A percentile compares a stretch with the other conserved stretches of the same genome.
These are phyloP conservation scores for Phaffia rhodozyma DNA, from an alignment of 1,284 basidiomycete species.

Conservation along the genomic window DNA sequence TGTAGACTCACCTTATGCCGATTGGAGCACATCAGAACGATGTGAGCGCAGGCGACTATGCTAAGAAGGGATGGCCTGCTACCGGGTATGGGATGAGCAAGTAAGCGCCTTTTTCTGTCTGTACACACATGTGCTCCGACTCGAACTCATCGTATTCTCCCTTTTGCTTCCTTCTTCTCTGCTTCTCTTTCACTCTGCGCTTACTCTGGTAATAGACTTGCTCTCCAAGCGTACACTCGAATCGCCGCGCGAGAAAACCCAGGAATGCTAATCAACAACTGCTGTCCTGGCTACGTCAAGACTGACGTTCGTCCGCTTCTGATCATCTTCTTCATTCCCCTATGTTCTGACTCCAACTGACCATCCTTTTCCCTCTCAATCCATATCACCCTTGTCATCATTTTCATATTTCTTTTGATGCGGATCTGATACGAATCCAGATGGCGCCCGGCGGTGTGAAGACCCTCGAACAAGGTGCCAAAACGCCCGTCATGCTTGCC, in stretches of 20 bases:
- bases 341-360: neutral
- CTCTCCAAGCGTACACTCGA: conserved; percentile 7
- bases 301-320: conserved; percentile 24
- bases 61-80: conserved; percentile 28
- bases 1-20: neutral
- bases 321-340: neutral
- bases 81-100: conserved; percentile 27
- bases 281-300: conserved; percentile 30
- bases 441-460: conserved; percentile 23
- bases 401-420: neutral
- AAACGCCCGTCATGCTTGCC: conserved; percentile 28
- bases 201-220: neutral
- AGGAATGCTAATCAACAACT: conserved; percentile 23
- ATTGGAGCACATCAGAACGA: neutral
- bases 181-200: neutral
- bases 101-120: neutral
- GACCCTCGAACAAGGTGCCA: conserved; percentile 27
- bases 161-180: neutral
- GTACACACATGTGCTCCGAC: neutral
- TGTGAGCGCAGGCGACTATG: conserved; percentile 23
- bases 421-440: neutral
- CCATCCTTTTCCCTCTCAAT: neutral
- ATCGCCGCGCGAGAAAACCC: conserved; percentile 8
- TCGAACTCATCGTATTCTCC: neutral
- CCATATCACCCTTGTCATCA: neutral